Conservation (phyloP, 2,329 filamentous ascomycete species). For the Cercospora citrullina region DNA sequence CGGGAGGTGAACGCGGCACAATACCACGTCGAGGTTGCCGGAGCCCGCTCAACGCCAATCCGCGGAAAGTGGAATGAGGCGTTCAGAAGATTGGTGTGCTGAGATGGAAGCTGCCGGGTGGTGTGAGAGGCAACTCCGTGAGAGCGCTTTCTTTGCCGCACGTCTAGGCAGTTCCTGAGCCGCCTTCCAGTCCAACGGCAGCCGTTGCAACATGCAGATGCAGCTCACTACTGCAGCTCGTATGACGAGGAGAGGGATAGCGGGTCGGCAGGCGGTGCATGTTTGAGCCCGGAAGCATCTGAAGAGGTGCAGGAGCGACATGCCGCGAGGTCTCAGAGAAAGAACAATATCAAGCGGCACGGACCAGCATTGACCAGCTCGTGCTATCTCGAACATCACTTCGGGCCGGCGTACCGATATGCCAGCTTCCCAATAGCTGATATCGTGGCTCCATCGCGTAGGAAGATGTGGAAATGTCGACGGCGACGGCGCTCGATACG, state of each 20-base stretch:
- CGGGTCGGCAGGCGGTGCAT: background rate
- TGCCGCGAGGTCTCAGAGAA: conserved; percentile 14
- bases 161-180: background rate
- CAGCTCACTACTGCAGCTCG: background rate
- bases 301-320: conserved; percentile 16
- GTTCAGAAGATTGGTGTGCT: conserved; percentile 7
- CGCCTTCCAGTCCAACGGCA: background rate
- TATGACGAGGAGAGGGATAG: background rate
- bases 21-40: background rate
- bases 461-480: background rate
- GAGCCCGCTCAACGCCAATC: background rate
- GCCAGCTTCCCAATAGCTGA: background rate
- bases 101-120: conserved; percentile 3
- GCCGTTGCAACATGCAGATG: background rate
- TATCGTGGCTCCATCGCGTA: background rate
- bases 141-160: conserved; percentile 5
- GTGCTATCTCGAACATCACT: conserved; percentile 1
- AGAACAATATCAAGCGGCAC: conserved; percentile 21
- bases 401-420: background rate
- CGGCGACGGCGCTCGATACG: background rate
- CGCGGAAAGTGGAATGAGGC: background rate
- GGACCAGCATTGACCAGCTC: background rate
- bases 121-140: background rate
- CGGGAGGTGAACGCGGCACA: conserved; percentile 4
- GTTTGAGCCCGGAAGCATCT: conserved; percentile 9